These are phyloP conservation scores for Suillus subalutaceus DNA, from an alignment of 768 basidiomycete genomes.

Conservation along the genomic window DNA sequence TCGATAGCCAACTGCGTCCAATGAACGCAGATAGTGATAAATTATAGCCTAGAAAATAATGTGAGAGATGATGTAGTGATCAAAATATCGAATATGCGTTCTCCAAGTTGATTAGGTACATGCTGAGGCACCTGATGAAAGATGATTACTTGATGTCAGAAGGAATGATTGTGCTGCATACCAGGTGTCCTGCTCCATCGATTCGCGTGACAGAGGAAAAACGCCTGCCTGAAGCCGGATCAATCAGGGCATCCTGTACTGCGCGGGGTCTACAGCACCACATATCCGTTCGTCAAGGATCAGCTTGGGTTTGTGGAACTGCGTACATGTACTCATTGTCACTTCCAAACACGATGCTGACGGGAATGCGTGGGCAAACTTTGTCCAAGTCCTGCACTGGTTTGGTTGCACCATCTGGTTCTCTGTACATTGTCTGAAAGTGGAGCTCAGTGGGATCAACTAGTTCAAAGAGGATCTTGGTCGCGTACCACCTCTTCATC, in stretches of 20 bases:
- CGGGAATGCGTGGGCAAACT: constrained; percentile 42
- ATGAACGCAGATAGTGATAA: neutral
- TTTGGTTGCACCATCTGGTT: constrained; percentile 53
- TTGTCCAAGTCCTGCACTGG: constrained; percentile 52
- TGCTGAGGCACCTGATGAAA: constrained; percentile 30
- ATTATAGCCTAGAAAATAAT: neutral
- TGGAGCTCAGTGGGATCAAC: neutral
- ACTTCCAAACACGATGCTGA: constrained; percentile 57
- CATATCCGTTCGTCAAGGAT: constrained; percentile 1
- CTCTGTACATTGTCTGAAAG: constrained; percentile 63
- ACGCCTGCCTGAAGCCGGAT: constrained; percentile 24
- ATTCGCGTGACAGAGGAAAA: constrained; percentile 30
- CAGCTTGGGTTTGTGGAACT: neutral
- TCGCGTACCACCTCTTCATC: constrained; percentile 62
- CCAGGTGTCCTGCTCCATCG: constrained; percentile 35
- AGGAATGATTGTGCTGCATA: constrained; percentile 16
- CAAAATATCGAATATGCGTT: constrained; percentile 29
- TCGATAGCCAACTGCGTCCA: neutral
- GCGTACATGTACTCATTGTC: constrained; percentile 57
- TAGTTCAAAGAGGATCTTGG: neutral
- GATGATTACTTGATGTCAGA: neutral
- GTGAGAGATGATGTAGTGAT: constrained; percentile 3
- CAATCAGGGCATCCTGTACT: constrained; percentile 35
- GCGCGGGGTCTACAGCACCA: constrained; percentile 27
- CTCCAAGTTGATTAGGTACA: constrained; percentile 27